Evolutionary conservation across 345 rosid species (phyloP), one percentile per base, ranked within the genome.

Genomic region (Rhodamnia rubescens): DNA sequence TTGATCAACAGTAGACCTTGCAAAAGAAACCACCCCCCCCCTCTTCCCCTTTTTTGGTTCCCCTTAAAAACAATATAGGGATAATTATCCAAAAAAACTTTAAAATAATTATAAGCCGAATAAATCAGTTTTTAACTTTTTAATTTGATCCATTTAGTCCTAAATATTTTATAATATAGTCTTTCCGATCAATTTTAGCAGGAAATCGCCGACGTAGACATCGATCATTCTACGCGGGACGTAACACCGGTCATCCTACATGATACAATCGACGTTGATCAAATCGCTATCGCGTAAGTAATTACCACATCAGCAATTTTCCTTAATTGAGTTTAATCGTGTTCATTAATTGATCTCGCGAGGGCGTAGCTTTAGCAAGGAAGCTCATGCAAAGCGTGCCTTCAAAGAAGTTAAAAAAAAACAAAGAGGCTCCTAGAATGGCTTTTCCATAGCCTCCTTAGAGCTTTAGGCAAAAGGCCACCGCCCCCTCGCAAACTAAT

Each of bases 251-350:
- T 9, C 2, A 6, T 15, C 2, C 18, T 16, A 53, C 22, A 21
- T 53, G 15, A 7, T 2, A 53, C 4, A 2, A 2, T 6, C 2
- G 7, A 1, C 3, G 0, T 10, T 7, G 5, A 61, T 9, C 0
- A 5, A 2, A 61, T 5, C 7, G 5, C 0, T 0, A 2, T 0
- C 74, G 7, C 36, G 29, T 61, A 0, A 27, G 0, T 0, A 11
- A 29, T 61, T 49, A 1, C 5, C 44, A 42, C 44, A 42, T 42
- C 7, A 4, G 5, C 44, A 6, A 5, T 42, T 49, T 9, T 9
- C 9, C 8, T 12, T 12, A 1, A 16, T 16, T 11, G 9, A 16
- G 2, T 29, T 16, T 22, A 10, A 64, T 16, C 0, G 0, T 4
- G 75, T 16, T 16, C 75, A 16, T 32, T 4, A 9, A 21, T 20